A percentile compares a stretch with the other conserved stretches of the same genome.
phyloP scores from a whole-genome alignment of 148 eudicot genomes.

The Arbutus unedo region DNA sequence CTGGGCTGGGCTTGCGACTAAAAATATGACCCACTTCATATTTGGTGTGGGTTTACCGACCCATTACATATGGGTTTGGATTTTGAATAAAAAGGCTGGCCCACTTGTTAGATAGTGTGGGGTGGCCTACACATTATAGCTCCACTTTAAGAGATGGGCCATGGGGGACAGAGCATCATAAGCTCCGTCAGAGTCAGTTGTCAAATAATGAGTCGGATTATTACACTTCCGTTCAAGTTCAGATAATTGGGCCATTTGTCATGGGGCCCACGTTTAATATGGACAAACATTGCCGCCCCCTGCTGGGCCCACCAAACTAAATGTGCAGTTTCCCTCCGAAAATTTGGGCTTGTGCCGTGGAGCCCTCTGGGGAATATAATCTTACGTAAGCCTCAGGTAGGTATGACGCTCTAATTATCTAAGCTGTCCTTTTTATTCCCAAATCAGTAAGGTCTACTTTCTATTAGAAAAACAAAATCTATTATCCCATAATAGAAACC shows the following conservation, averaged over 20 bases:
- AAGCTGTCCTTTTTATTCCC: background rate
- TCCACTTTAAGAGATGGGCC: background rate
- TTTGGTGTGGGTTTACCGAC: background rate
- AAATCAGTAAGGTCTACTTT: too few species aligned
- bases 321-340: background rate
- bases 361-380: background rate
- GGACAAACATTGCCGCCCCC: background rate
- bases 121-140: background rate
- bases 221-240: background rate
- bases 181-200: background rate
- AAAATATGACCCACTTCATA: background rate
- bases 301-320: constrained; percentile 3
- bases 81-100: background rate
- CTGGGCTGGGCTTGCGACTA: background rate
- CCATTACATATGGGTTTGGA: background rate
- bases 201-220: background rate
- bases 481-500: too few species aligned
- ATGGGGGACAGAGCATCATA: background rate
- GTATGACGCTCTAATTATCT: constrained; percentile 1
- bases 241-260: background rate
- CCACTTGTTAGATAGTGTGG: background rate
- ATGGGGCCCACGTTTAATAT: background rate
- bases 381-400: constrained; percentile 8
- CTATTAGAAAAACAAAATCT: too few species aligned
- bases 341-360: background rate